Base-by-base conservation (phyloP, 208 protist genomes). In the Wallacemonas sp. region DNA sequence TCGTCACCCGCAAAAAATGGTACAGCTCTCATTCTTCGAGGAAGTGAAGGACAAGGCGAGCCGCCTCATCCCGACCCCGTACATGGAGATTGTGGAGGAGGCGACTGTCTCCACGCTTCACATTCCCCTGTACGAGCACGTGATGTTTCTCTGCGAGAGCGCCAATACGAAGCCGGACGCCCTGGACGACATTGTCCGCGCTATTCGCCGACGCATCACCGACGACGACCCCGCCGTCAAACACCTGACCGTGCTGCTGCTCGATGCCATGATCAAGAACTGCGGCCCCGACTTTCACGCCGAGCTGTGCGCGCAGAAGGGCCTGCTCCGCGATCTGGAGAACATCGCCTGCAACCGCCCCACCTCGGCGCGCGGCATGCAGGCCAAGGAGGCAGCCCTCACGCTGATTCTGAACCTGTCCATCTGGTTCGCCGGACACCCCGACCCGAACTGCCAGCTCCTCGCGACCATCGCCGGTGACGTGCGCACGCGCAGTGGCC, bases 61-160 rank as follows among this genome's bases (percentile, higher is more conserved):
- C 3, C 82, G 82, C 26, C 45, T 96, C 18, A 77, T 94, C 42
- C 86, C 88, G 23, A 94, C 83, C 0, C 57, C 77, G 23, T 93
- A 90, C 70, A 89, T 84, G 71, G 81, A 92, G 29, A 81, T 89
- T 54, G 83, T 97, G 5, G 89, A 92, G 69, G 87, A 97, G 67
- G 82, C 79, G 65, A 97, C 92, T 1, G 71, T 65, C 10, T 70
- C 89, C 26, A 49, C 78, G 1, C 78, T 97, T 11, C 57, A 67
- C 41, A 69, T 70, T 33, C 89, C 89, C 10, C 61, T 72, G 11
- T 80, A 76, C 39, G 82, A 94, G 61, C 74, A 84, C 63, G 82
- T 93, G 8, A 66, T 78, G 38, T 84, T 92, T 70, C 76, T 97
- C 10, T 92, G 83, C 66, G 76, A 94, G 16, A 81, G 63, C 38